Evolutionary conservation across 2,329 filamentous ascomycete genomes (phyloP).

Genomic region (Claviceps sp.): DNA sequence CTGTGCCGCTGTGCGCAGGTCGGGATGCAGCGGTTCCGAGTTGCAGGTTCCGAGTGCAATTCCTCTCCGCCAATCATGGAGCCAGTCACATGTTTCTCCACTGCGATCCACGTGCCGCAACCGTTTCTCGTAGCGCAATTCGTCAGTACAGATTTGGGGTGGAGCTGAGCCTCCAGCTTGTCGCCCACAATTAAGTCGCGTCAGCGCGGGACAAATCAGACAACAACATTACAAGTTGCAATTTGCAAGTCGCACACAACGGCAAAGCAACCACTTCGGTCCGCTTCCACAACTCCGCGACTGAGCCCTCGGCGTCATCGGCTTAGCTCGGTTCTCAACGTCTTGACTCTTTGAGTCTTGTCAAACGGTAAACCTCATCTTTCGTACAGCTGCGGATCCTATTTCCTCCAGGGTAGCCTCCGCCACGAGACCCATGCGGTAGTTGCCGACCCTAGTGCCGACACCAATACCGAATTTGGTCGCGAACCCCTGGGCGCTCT

Average conservation of each 20-base stretch:
- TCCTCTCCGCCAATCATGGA: no score
- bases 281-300: neutral
- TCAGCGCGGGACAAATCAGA: neutral
- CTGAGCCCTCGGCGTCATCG: conserved; percentile 1
- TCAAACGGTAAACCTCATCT: no score
- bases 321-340: neutral
- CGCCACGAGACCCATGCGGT: neutral
- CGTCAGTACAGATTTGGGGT: no score
- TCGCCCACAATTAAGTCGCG: neutral
- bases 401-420: neutral
- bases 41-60: no score
- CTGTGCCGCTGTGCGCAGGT: no score
- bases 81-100: neutral
- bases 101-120: neutral
- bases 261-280: neutral
- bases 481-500: neutral
- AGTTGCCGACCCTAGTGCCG: neutral
- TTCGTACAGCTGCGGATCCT: neutral
- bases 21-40: no score
- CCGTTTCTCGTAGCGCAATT: no score
- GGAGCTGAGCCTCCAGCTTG: no score
- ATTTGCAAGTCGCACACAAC: neutral
- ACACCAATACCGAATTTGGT: conserved; percentile 1
- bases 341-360: neutral
- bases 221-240: neutral